Conservation (phyloP, 83 land plant genomes). For the Picea mariana region DNA sequence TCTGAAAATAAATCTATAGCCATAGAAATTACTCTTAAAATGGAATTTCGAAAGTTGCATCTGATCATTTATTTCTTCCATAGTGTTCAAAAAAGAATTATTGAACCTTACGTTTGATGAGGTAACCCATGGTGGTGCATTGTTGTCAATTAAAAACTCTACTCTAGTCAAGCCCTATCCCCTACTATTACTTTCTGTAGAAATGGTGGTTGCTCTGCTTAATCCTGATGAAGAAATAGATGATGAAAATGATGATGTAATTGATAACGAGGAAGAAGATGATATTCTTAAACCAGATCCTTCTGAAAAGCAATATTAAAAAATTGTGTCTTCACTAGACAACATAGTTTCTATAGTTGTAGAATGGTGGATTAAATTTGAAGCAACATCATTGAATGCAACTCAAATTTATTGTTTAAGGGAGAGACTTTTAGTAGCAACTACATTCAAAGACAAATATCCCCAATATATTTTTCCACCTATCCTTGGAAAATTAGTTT, state of each 20-base stretch:
- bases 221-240: conserved; percentile 35
- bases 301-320: conserved; percentile 27
- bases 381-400: conserved; percentile 79
- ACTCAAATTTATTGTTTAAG: conserved; percentile 90
- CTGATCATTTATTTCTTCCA: conserved; percentile 50
- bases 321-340: conserved; percentile 76
- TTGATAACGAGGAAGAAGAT: conserved; percentile 25
- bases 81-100: neutral
- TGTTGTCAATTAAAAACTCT: conserved; percentile 67
- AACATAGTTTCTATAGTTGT: conserved; percentile 59
- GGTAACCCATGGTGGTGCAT: conserved; percentile 87
- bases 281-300: conserved; percentile 26
- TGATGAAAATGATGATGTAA: conserved; percentile 24
- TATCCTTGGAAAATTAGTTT: conserved; percentile 63
- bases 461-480: conserved; percentile 68
- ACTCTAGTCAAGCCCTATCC: conserved; percentile 83
- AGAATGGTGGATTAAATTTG: conserved; percentile 84
- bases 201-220: conserved; percentile 84
- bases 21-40: conserved; percentile 90
- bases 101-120: conserved; percentile 69
- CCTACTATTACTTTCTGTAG: conserved; percentile 70
- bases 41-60: conserved; percentile 84
- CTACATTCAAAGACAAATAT: conserved; percentile 72
- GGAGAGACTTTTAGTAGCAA: conserved; percentile 77
- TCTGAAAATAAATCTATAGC: conserved; percentile 97